phyloP scores from a whole-genome alignment of 768 basidiomycete species.

The Lentinula detonsa region DNA sequence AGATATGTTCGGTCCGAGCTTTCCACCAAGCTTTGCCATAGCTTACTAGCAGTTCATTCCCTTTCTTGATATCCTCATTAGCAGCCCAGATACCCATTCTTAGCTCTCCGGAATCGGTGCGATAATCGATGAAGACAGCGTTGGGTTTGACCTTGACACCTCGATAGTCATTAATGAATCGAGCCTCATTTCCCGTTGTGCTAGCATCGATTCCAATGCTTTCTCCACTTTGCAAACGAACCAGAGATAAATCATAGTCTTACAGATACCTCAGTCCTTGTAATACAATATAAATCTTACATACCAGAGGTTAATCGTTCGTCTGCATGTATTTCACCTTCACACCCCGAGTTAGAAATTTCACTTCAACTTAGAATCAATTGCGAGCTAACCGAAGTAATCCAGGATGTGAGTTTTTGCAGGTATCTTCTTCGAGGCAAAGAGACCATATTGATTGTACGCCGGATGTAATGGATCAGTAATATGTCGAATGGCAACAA shows the following conservation, averaged over 20 bases:
- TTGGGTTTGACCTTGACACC: constrained; percentile 69
- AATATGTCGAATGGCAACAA: constrained; percentile 55
- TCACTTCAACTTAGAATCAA: background rate
- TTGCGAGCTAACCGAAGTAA: constrained; percentile 40
- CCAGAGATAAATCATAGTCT: constrained; percentile 82
- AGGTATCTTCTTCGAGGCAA: constrained; percentile 67
- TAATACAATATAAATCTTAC: background rate
- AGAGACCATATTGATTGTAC: constrained; percentile 72
- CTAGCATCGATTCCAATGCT: constrained; percentile 78
- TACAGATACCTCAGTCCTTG: background rate
- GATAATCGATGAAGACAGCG: constrained; percentile 57
- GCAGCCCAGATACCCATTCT: constrained; percentile 75
- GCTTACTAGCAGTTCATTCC: constrained; percentile 80
- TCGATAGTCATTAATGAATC: constrained; percentile 90
- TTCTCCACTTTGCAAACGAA: constrained; percentile 47
- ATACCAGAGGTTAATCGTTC: constrained; percentile 53
- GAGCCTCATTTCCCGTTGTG: constrained; percentile 74
- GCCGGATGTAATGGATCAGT: constrained; percentile 62
- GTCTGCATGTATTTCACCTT: constrained; percentile 79
- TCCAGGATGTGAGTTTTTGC: constrained; percentile 66
- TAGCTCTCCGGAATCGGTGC: constrained; percentile 51
- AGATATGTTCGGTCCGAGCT: constrained; percentile 13
- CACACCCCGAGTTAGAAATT: background rate
- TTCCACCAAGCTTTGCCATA: constrained; percentile 89
- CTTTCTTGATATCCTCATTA: constrained; percentile 57